A percentile compares a stretch with the other conserved stretches of the same genome.
Evolutionary conservation across 2,329 filamentous ascomycete genomes (phyloP).

Genomic region (Zarea fungicola): DNA sequence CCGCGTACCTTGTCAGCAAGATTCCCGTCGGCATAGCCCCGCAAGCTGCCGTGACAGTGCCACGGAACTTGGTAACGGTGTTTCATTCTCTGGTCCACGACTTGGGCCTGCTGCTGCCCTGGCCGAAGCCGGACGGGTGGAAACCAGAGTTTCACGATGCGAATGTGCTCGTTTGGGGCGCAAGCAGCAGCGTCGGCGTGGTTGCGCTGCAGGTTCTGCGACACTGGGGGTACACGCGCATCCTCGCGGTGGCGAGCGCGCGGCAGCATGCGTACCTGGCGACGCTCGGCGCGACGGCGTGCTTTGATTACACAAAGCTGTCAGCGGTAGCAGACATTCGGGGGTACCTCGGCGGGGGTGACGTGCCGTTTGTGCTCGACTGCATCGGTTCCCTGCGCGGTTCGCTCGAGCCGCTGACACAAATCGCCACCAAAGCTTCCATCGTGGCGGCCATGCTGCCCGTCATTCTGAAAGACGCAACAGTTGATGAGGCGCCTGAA

Average conservation of each 20-base stretch:
- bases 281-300: slow-evolving; percentile 37
- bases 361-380: slow-evolving; percentile 45
- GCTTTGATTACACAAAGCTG: slow-evolving; percentile 42
- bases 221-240: slow-evolving; percentile 46
- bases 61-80: slow-evolving; percentile 54
- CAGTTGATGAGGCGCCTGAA: slow-evolving; percentile 39
- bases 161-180: slow-evolving; percentile 47
- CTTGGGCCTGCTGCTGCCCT: slow-evolving; percentile 49
- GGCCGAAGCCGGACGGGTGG: slow-evolving; percentile 45
- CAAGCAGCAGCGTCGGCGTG: slow-evolving; percentile 46
- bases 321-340: slow-evolving; percentile 32
- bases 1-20: slow-evolving; percentile 43
- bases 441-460: slow-evolving; percentile 56
- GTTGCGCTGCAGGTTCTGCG: slow-evolving; percentile 45
- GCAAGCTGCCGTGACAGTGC: slow-evolving; percentile 46
- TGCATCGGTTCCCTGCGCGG: slow-evolving; percentile 49
- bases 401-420: slow-evolving; percentile 43
- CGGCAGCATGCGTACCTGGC: slow-evolving; percentile 40
- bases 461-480: slow-evolving; percentile 50
- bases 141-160: slow-evolving; percentile 29
- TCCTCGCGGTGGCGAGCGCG: slow-evolving; percentile 44
- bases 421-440: slow-evolving; percentile 42
- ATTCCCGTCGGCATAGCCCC: slow-evolving; percentile 37
- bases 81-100: slow-evolving; percentile 49
- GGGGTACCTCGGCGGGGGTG: slow-evolving; percentile 17